Evolutionary conservation across 75 land plant genomes (phyloP), one percentile per base, ranked within the genome.

Genomic region (Larix kaempferi): DNA sequence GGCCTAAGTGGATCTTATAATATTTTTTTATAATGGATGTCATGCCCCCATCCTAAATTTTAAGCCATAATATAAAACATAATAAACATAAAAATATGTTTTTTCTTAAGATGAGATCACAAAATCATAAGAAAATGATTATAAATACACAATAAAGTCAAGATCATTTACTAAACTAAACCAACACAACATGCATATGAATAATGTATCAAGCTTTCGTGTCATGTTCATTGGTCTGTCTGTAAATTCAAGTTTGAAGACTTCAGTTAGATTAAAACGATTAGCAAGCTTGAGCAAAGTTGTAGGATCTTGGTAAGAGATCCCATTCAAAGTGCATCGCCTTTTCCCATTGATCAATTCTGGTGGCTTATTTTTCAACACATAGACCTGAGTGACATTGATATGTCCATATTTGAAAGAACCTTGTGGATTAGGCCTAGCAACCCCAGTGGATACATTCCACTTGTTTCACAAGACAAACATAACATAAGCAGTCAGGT

Each of bases 351-450:
- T 73, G 25, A 90, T 87, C 15, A 26, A 58, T 44, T 74, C 86
- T 1, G 88, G 90, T 56, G 89, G 86, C 23, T 61, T 74, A 74
- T 87, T 90, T 76, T 66, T 67, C 71, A 94, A 75, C 33, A 89
- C 58, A 83, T 88, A 90, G 4, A 88, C 76, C 27, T 90, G 83
- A 49, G 91, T 86, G 26, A 92, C 91, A 72, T 90, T 90, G 80
- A 94, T 94, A 6, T 79, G 78, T 11, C 98, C 94, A 80, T 94
- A 94, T 76, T 86, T 79, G 59, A 87, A 94, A 0, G 98, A 94
- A 4, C 98, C 98, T 80, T 94, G 98, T 33, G 98, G 95, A 57
- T 94, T 94, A 17, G 93, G 94, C 14, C 98, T 87, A 64, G 98
- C 98, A 80, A 89, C 98, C 78, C 93, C 87, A 33, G 98, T 85